Conservation (phyloP, 305 asterid genomes). For the Striga hermonthica region DNA sequence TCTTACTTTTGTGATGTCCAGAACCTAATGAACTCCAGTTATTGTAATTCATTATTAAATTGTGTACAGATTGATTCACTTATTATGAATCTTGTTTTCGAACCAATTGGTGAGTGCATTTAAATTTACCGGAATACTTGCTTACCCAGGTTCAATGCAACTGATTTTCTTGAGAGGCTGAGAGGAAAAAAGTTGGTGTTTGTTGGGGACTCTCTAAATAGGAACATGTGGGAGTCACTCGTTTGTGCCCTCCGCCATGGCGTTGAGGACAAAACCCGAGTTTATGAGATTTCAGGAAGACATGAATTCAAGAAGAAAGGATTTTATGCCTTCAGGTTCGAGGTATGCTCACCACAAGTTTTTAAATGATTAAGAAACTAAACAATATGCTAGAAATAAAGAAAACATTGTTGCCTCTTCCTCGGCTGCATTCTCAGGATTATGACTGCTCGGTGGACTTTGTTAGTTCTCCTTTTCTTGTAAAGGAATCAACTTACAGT, state of each 20-base stretch:
- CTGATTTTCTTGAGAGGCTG: slow-evolving; percentile 83
- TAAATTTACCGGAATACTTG: slow-evolving; percentile 8
- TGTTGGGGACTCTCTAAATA: slow-evolving; percentile 86
- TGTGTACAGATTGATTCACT: background rate
- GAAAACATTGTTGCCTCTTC: background rate
- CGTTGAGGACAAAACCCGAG: slow-evolving; percentile 56
- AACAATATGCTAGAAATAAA: too few relatives aligned
- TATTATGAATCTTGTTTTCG: background rate
- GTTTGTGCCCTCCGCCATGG: slow-evolving; percentile 81
- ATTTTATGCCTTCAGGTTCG: slow-evolving; percentile 82
- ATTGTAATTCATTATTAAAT: slow-evolving; percentile 2
- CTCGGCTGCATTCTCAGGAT: slow-evolving; percentile 50
- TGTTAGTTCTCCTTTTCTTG: slow-evolving; percentile 86
- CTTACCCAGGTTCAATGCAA: slow-evolving; percentile 61
- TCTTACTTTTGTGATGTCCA: background rate
- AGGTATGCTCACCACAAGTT: slow-evolving; percentile 45
- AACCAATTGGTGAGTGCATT: slow-evolving; percentile 7
- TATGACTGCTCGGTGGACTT: slow-evolving; percentile 82
- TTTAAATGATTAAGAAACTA: background rate
- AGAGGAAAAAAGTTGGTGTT: slow-evolving; percentile 73
- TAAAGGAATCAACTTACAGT: slow-evolving; percentile 51
- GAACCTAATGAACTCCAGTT: background rate
- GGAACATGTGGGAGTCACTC: slow-evolving; percentile 99
- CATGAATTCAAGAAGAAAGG: slow-evolving; percentile 90
- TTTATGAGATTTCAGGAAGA: slow-evolving; percentile 83